Conservation (phyloP, 164 flowering plant species). For the Macadamia tetraphylla region DNA sequence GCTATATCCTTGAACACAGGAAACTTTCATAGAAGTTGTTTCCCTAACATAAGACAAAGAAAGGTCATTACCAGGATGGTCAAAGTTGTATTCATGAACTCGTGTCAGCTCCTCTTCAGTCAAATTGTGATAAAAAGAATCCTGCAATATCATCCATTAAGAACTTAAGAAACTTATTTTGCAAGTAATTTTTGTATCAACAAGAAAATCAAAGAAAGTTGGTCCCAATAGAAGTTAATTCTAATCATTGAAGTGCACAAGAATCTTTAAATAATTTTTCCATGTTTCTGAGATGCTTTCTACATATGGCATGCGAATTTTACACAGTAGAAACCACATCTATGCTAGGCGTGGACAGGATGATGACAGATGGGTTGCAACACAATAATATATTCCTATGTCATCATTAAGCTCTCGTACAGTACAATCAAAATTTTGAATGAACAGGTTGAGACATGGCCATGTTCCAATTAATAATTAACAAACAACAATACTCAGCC, state of each 20-base stretch:
- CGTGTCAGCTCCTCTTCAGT: constrained; percentile 61
- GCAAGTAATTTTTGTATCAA: not conserved
- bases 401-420: not conserved
- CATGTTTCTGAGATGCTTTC: not conserved
- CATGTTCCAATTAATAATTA: no score
- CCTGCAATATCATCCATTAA: constrained; percentile 42
- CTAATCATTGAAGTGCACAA: not conserved
- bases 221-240: not conserved
- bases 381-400: not conserved
- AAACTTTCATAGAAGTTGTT: not conserved
- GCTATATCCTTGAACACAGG: not conserved
- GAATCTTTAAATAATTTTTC: not conserved
- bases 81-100: constrained; percentile 96
- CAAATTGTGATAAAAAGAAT: constrained; percentile 86
- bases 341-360: not conserved
- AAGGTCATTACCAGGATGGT: constrained; percentile 69
- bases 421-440: not conserved
- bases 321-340: not conserved
- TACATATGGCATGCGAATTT: not conserved
- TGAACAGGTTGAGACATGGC: not conserved
- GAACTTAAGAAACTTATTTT: not conserved
- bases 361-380: not conserved
- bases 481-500: no score
- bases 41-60: constrained; percentile 2
- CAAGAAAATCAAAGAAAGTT: constrained; percentile 1